phyloP scores from a whole-genome alignment of 176 grass and related monocot genomes.

The Ensete glaucum region DNA sequence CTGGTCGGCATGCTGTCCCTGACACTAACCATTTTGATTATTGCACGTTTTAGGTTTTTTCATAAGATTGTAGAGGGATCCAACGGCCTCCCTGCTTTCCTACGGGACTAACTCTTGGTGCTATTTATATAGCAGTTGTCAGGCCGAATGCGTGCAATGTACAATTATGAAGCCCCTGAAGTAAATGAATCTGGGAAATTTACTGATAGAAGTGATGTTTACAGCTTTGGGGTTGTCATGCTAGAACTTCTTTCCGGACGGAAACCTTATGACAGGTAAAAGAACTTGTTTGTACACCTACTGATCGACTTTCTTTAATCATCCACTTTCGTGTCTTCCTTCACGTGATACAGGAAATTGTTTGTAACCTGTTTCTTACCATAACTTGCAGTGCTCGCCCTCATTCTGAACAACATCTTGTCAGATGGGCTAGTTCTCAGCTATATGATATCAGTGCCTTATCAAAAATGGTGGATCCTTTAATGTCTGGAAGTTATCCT shows the following conservation, averaged over 20 bases:
- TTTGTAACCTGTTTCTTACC: not conserved
- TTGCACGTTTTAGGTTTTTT: too few species aligned
- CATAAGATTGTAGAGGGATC: too few species aligned
- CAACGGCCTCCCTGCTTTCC: too few species aligned
- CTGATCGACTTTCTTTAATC: too few species aligned
- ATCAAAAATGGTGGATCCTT: conserved; percentile 85
- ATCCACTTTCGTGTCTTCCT: too few species aligned
- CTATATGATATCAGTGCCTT: conserved; percentile 81
- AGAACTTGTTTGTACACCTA: not conserved
- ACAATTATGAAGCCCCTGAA: conserved; percentile 92
- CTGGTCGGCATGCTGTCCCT: too few species aligned
- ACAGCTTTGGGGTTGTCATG: conserved; percentile 95
- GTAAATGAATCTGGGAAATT: conserved; percentile 60
- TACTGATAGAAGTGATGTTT: conserved; percentile 83
- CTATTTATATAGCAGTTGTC: conserved; percentile 53
- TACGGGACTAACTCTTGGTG: not conserved
- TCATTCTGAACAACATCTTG: conserved; percentile 77
- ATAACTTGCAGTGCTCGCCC: conserved; percentile 53
- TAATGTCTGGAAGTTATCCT: conserved; percentile 62
- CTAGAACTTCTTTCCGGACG: conserved; percentile 94
- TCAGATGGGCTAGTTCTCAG: conserved; percentile 82
- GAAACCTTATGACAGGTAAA: conserved; percentile 82
- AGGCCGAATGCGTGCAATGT: conserved; percentile 48
- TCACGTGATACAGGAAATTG: too few species aligned
- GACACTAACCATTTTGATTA: too few species aligned